A percentile compares a stretch with the other conserved stretches of the same genome.
These are phyloP conservation scores for Xylaria bambusicola DNA, from an alignment of 495 filamentous ascomycete species.

Conservation along the genomic window DNA sequence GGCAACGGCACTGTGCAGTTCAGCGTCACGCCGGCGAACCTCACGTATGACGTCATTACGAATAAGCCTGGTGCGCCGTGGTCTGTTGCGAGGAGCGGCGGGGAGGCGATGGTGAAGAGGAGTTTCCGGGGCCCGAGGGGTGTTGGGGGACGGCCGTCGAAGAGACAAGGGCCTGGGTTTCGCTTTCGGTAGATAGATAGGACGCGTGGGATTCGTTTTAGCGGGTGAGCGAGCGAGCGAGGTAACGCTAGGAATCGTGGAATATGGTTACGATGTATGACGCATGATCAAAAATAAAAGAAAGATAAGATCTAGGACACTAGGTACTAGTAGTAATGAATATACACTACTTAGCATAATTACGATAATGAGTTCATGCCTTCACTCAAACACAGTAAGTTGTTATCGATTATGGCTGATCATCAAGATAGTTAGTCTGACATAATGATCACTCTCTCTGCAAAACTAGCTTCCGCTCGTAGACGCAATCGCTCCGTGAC, in stretches of 20 bases:
- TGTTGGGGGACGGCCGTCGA: conserved; percentile 5
- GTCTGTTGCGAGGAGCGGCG: neutral
- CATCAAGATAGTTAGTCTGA: too few species aligned
- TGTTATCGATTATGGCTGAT: too few species aligned
- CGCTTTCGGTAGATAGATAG: neutral
- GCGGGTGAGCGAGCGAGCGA: neutral
- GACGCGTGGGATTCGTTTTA: too few species aligned
- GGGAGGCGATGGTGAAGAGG: conserved; percentile 25
- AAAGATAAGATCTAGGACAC: neutral
- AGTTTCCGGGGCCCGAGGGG: conserved; percentile 21
- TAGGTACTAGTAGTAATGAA: neutral
- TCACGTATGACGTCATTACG: conserved; percentile 58
- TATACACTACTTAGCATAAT: neutral
- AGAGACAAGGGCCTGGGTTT: neutral
- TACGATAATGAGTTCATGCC: neutral
- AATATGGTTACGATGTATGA: neutral
- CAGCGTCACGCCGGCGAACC: conserved; percentile 46
- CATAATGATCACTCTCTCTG: too few species aligned
- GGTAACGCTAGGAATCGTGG: neutral
- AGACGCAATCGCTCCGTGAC: too few species aligned
- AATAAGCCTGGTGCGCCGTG: conserved; percentile 44
- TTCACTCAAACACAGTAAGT: too few species aligned
- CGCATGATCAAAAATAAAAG: neutral
- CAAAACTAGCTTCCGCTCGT: too few species aligned
- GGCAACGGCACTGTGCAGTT: conserved; percentile 60